phyloP scores from a whole-genome alignment of 805 yeast species.

The Ogataea populi-albae region DNA sequence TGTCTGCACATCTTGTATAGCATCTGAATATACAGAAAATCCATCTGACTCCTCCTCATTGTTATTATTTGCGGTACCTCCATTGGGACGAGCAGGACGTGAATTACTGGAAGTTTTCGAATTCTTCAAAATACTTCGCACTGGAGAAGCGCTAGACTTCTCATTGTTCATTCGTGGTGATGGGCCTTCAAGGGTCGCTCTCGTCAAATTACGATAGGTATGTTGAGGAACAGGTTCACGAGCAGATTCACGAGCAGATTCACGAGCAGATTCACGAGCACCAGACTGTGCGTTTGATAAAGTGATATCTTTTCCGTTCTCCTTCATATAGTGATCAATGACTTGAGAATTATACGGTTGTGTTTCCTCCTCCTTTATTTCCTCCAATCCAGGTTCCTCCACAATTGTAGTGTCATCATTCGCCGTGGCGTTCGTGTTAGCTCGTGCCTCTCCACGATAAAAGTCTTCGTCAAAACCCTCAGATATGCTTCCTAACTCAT shows the following conservation, averaged over 20 bases:
- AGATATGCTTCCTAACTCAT: conserved; percentile 24
- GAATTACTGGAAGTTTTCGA: conserved; percentile 1
- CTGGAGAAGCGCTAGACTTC: conserved; percentile 15
- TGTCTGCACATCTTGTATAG: conserved; percentile 18
- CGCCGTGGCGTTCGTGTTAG: background rate
- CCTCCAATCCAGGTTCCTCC: conserved; percentile 16
- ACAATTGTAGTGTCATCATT: background rate
- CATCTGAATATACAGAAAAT: conserved; percentile 26
- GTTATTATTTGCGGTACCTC: conserved; percentile 1
- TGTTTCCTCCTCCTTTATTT: conserved; percentile 23
- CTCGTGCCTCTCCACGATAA: conserved; percentile 9
- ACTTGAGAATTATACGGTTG: conserved; percentile 11
- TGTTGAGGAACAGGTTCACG: conserved; percentile 14
- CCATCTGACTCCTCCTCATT: conserved; percentile 18
- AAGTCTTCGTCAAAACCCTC: conserved; percentile 21
- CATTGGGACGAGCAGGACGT: conserved; percentile 1
- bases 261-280: no score
- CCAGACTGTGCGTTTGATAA: background rate
- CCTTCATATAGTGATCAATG: conserved; percentile 3
- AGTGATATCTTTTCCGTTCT: background rate
- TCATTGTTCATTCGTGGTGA: background rate
- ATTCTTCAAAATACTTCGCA: conserved; percentile 21
- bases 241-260: conserved; percentile 12
- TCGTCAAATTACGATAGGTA: conserved; percentile 1
- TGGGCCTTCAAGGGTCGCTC: background rate